Evolutionary conservation across 805 yeast species (phyloP).

Genomic region (Yamadazyma takamatsuzukensis): DNA sequence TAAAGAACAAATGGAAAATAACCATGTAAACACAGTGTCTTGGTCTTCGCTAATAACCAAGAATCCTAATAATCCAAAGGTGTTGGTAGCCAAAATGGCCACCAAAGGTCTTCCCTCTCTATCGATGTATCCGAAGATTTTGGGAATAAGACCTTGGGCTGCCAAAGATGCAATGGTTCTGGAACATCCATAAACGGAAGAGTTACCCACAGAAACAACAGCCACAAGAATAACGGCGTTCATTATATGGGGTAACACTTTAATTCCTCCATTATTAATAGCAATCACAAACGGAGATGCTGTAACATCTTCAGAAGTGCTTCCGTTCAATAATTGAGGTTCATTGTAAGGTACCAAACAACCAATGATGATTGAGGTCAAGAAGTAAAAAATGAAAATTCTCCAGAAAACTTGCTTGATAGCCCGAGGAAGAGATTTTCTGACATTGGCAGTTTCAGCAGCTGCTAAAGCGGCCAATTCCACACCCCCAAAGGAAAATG

Average conservation of each 20-base stretch:
- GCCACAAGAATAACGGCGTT: constrained; percentile 38
- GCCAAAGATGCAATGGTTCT: constrained; percentile 46
- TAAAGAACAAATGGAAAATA: constrained; percentile 38
- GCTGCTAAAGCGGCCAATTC: constrained; percentile 37
- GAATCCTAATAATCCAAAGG: constrained; percentile 39
- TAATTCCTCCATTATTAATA: constrained; percentile 30
- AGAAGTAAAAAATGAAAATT: constrained; percentile 37
- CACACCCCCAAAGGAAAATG: constrained; percentile 32
- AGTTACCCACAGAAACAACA: constrained; percentile 41
- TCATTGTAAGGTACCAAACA: constrained; percentile 50
- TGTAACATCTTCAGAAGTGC: constrained; percentile 46
- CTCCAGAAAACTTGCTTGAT: constrained; percentile 43
- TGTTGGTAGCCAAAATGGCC: constrained; percentile 27
- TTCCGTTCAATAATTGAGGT: constrained; percentile 44
- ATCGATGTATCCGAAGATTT: constrained; percentile 42
- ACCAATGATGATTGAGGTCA: constrained; percentile 32
- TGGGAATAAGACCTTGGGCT: constrained; percentile 45
- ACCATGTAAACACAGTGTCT: constrained; percentile 37
- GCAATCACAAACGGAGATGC: constrained; percentile 80
- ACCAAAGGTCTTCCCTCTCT: constrained; percentile 44
- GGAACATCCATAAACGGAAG: constrained; percentile 38
- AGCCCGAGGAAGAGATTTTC: constrained; percentile 38
- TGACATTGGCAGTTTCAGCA: constrained; percentile 38
- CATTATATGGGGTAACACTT: constrained; percentile 37
- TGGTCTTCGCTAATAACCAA: constrained; percentile 28